Evolutionary conservation across 2,329 filamentous ascomycete genomes (phyloP), one percentile per base, ranked within the genome.

Genomic region (Penicillium paneum): DNA sequence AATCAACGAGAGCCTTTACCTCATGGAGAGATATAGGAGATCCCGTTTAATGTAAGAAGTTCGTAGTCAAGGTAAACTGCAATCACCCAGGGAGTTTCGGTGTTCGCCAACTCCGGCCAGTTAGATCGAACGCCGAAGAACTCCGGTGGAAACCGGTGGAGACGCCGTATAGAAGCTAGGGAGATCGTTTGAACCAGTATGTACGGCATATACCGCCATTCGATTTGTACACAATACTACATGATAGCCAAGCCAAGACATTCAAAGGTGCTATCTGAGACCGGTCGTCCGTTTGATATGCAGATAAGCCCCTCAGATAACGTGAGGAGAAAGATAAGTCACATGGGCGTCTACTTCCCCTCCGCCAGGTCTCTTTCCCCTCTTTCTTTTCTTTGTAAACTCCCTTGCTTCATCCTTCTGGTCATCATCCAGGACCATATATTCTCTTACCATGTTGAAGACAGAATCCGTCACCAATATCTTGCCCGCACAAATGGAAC

Each of bases 241-340:
- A 15, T 24, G 1, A 40, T 29, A 28, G 32, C 32, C 21, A 41
- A 24, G 32, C 49, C 44, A 53, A 52, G 40, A 35, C 26, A 24
- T 5, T n/a, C 6, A 32, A 15, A 32, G 7, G 31, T 15, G 15
- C 31, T 32, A 32, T 15, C 13, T 28, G 5, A 5, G 13, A 45
- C 15, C 12, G 5, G 11, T 13, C 21, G 17, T 35, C 21, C 19
- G 12, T 49, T 40, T 38, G n/a, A n/a, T 21, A 32, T 42, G 44
- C 26, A 49, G 52, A 54, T 54, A 54, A 54, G 52, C 52, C 52
- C 51, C 52, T 50, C 52, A 41, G 52, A 67, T 67, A 67, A 67
- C 58, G 59, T 69, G 67, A 67, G 67, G 67, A 64, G 67, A 48
- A 47, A 47, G 46, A 52, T 59, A 66, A 56, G 63, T 67, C 64